A percentile compares a stretch with the other conserved stretches of the same genome.
These are phyloP conservation scores for Rutstroemia sydowiana DNA, from an alignment of 2,329 filamentous ascomycete genomes.

Conservation along the genomic window DNA sequence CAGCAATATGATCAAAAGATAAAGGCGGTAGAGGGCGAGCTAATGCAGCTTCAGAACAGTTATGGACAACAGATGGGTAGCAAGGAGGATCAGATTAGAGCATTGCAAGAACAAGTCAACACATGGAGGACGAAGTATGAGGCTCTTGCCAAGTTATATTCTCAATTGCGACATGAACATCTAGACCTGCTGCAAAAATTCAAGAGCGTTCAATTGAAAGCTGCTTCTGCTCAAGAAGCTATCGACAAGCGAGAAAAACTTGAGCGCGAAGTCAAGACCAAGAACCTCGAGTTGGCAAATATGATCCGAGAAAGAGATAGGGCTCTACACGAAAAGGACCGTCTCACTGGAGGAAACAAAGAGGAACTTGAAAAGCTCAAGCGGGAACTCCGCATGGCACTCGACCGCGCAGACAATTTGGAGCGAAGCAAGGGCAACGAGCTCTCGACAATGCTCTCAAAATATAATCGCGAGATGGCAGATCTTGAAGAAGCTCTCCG, in stretches of 20 bases:
- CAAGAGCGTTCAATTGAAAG: constrained; percentile 92
- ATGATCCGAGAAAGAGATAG: constrained; percentile 97
- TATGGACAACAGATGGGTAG: constrained; percentile 78
- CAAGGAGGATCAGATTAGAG: constrained; percentile 88
- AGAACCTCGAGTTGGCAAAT: constrained; percentile 96
- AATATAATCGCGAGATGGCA: constrained; percentile 95
- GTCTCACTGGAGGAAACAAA: constrained; percentile 75
- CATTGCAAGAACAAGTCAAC: constrained; percentile 93
- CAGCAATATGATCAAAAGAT: constrained; percentile 94
- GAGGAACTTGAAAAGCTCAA: constrained; percentile 93
- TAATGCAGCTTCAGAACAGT: constrained; percentile 73
- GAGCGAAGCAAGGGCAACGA: constrained; percentile 93
- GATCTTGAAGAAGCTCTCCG: constrained; percentile 89
- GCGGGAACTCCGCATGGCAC: constrained; percentile 84
- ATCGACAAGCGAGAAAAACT: constrained; percentile 92
- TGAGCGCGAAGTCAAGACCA: constrained; percentile 96
- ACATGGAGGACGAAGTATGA: constrained; percentile 98
- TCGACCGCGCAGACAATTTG: constrained; percentile 85
- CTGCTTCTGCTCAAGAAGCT: constrained; percentile 91
- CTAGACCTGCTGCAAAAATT: constrained; percentile 92
- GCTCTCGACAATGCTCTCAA: constrained; percentile 85
- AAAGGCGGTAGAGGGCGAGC: constrained; percentile 83
- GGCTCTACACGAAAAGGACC: constrained; percentile 87
- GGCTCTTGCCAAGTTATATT: constrained; percentile 92
- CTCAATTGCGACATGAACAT: constrained; percentile 90